Evolutionary conservation across 179 eudicot species (phyloP).

Genomic region (Heliamphora pulchella): DNA sequence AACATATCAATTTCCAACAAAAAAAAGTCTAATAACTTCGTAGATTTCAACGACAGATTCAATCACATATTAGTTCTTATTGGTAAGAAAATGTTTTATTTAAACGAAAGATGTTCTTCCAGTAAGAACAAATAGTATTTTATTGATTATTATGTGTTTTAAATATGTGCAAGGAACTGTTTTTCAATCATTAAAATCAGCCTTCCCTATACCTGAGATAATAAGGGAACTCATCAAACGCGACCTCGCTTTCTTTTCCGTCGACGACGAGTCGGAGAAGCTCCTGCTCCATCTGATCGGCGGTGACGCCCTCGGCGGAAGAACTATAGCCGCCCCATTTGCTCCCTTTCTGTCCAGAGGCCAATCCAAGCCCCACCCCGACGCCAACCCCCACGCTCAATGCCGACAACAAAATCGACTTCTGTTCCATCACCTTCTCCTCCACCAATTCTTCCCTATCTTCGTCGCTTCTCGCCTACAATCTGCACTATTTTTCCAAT

Average conservation of each 20-base stretch:
- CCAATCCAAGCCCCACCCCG: conserved; percentile 78
- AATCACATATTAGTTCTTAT: too few relatives aligned
- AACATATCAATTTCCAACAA: not conserved
- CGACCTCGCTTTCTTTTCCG: conserved; percentile 52
- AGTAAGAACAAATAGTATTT: too few relatives aligned
- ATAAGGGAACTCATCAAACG: conserved; percentile 84
- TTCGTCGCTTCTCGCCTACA: not conserved
- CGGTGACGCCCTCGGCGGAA: conserved; percentile 41
- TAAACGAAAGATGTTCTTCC: too few relatives aligned
- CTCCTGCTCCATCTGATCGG: conserved; percentile 63
- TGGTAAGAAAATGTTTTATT: too few relatives aligned
- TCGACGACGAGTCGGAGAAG: conserved; percentile 43
- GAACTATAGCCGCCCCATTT: conserved; percentile 46
- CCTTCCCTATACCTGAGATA: conserved; percentile 45
- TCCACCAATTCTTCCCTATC: too few relatives aligned
- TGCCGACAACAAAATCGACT: conserved; percentile 69
- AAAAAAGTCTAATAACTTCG: too few relatives aligned
- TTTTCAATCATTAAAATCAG: not conserved
- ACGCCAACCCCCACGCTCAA: conserved; percentile 81
- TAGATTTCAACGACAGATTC: too few relatives aligned
- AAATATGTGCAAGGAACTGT: too few relatives aligned
- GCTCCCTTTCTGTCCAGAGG: conserved; percentile 47
- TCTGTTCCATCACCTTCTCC: conserved; percentile 54
- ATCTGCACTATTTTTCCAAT: conserved; percentile 16
- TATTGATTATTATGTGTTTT: too few relatives aligned